Evolutionary conservation across 2,329 filamentous ascomycete species (phyloP).

Genomic region (Xylaria sp.): DNA sequence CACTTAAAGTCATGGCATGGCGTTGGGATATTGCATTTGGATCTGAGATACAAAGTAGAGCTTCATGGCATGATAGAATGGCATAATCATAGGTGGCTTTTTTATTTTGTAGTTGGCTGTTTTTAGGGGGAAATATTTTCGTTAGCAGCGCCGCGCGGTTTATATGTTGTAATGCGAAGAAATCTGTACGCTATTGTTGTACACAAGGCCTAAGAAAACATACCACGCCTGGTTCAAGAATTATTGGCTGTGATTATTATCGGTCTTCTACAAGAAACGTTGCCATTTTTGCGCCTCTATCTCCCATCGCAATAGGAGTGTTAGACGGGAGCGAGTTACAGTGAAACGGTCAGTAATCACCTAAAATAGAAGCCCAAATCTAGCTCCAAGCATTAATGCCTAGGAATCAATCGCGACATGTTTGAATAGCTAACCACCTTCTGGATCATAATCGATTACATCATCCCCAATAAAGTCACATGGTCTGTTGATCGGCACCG

Average conservation of each 20-base stretch:
- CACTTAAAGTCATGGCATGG: not conserved
- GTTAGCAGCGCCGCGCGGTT: not conserved
- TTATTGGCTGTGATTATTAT: too few relatives aligned
- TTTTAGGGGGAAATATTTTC: too few relatives aligned
- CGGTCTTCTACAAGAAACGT: not conserved
- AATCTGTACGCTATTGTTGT: not conserved
- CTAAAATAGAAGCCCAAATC: not conserved
- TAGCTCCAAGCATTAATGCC: not conserved
- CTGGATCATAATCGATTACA: not conserved
- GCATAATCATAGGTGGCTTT: not conserved
- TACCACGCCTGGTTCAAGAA: too few relatives aligned
- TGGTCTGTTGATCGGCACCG: not conserved
- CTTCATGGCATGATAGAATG: slow-evolving; percentile 8
- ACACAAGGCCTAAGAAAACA: not conserved
- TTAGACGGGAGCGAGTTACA: too few relatives aligned
- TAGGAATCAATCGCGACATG: not conserved
- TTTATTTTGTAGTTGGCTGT: not conserved
- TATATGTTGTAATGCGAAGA: not conserved
- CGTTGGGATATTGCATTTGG: slow-evolving; percentile 13
- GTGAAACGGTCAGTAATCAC: not conserved
- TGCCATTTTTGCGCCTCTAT: not conserved
- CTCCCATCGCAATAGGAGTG: not conserved
- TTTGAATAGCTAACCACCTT: not conserved
- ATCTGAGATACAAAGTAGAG: too few relatives aligned
- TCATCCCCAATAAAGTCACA: not conserved